phyloP scores from a whole-genome alignment of 1,284 basidiomycete species.

The Boletus semigastroideus region DNA sequence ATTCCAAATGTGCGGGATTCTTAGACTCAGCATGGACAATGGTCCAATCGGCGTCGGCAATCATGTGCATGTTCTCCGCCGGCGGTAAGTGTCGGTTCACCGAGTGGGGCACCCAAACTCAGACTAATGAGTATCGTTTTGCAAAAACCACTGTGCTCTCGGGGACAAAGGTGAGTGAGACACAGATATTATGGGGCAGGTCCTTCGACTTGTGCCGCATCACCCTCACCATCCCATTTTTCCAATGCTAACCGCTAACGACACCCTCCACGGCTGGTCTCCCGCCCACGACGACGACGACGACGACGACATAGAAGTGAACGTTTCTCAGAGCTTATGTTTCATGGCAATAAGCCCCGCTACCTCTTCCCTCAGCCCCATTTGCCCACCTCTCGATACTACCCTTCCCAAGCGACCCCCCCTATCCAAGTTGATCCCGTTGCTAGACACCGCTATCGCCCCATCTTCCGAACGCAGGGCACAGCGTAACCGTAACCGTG shows the following conservation, averaged over 20 bases:
- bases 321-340: conserved; percentile 18
- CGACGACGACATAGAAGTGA: conserved; percentile 32
- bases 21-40: background rate
- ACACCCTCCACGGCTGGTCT: conserved; percentile 29
- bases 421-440: background rate
- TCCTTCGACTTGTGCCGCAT: background rate
- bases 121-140: no score
- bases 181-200: no score
- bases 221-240: background rate
- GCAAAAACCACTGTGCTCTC: no score
- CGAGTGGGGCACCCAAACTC: no score
- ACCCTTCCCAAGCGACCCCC: background rate
- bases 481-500: conserved; percentile 35
- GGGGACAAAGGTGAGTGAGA: no score
- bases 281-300: no score
- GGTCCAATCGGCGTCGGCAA: no score
- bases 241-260: conserved; percentile 13
- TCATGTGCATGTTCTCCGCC: no score
- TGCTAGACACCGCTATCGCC: conserved; percentile 12
- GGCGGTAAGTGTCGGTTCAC: background rate
- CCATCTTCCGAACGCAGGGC: conserved; percentile 34
- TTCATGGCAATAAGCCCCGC: conserved; percentile 11
- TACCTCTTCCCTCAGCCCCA: conserved; percentile 7
- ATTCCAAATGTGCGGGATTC: background rate
- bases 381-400: conserved; percentile 18